These are phyloP conservation scores for Peribolospora baueri DNA, from an alignment of 768 basidiomycete species.

Conservation along the genomic window DNA sequence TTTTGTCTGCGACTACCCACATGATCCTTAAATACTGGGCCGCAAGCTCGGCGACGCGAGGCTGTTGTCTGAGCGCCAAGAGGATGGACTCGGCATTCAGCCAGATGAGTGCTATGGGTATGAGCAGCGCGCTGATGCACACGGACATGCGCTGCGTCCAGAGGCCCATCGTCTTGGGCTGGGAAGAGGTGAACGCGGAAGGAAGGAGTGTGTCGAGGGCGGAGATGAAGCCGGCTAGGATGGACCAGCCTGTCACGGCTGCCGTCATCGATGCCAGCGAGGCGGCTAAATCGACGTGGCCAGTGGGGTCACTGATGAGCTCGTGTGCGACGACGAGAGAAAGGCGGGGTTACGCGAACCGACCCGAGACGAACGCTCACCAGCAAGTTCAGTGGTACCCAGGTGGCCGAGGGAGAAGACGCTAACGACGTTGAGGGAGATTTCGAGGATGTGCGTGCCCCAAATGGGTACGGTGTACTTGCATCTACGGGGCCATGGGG, in stretches of 20 bases:
- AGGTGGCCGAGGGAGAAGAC: conserved; percentile 77
- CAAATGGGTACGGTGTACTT: conserved; percentile 11
- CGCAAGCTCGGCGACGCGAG: conserved; percentile 9
- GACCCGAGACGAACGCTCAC: conserved; percentile 18
- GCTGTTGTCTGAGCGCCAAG: conserved; percentile 25
- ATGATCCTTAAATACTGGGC: conserved; percentile 9
- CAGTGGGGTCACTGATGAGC: not conserved
- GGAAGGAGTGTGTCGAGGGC: conserved; percentile 84
- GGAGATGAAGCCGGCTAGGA: conserved; percentile 56
- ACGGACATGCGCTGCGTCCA: conserved; percentile 10
- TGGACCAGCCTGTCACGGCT: conserved; percentile 42
- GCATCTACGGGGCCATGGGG: too few species aligned
- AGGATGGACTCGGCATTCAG: conserved; percentile 57
- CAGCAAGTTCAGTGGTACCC: conserved; percentile 69
- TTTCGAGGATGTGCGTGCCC: conserved; percentile 36
- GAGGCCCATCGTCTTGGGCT: conserved; percentile 36
- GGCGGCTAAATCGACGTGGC: not conserved
- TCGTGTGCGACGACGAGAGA: not conserved
- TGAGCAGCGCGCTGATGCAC: conserved; percentile 5
- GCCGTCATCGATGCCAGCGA: conserved; percentile 20
- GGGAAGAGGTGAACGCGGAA: conserved; percentile 73
- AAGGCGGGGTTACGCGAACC: not conserved
- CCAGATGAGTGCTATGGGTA: conserved; percentile 45
- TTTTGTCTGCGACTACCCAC: not conserved
- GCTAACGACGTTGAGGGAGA: conserved; percentile 56